Conservation (phyloP, 257 asterid genomes). For the Jacaranda mimosifolia region DNA sequence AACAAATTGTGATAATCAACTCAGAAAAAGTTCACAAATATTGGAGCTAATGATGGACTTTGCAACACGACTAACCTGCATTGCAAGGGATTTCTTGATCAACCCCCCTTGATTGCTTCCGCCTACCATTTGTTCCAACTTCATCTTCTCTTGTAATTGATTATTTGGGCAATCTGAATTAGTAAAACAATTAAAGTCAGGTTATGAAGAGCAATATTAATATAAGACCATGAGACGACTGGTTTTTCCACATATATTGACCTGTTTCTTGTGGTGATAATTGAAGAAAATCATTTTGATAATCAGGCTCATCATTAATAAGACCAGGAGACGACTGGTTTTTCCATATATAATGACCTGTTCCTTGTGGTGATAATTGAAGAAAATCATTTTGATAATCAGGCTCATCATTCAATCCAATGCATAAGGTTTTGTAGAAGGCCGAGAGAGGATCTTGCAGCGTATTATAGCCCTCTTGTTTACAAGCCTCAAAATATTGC, state of each 20-base stretch:
- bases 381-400: slow-evolving; percentile 31
- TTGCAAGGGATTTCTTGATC: slow-evolving; percentile 58
- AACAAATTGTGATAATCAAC: neutral
- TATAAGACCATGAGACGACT: neutral
- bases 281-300: slow-evolving; percentile 36
- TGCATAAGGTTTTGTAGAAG: slow-evolving; percentile 69
- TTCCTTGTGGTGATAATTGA: slow-evolving; percentile 41
- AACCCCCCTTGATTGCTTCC: slow-evolving; percentile 29
- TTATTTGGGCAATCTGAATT: neutral
- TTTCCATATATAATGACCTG: slow-evolving; percentile 41
- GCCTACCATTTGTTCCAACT: slow-evolving; percentile 14
- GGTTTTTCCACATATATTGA: slow-evolving; percentile 20
- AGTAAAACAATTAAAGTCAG: neutral
- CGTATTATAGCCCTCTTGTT: slow-evolving; percentile 59
- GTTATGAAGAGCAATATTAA: neutral
- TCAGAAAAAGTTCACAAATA: neutral
- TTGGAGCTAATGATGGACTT: neutral
- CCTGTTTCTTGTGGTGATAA: slow-evolving; percentile 52
- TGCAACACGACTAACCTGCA: slow-evolving; percentile 55
- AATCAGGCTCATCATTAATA: slow-evolving; percentile 31
- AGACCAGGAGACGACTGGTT: slow-evolving; percentile 3
- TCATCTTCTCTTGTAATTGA: slow-evolving; percentile 23
- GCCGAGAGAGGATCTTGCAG: slow-evolving; percentile 65
- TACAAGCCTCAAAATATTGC: slow-evolving; percentile 69
- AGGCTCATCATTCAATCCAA: slow-evolving; percentile 49